Conservation (phyloP, 148 eudicot species). For the Euryodendron excelsum region DNA sequence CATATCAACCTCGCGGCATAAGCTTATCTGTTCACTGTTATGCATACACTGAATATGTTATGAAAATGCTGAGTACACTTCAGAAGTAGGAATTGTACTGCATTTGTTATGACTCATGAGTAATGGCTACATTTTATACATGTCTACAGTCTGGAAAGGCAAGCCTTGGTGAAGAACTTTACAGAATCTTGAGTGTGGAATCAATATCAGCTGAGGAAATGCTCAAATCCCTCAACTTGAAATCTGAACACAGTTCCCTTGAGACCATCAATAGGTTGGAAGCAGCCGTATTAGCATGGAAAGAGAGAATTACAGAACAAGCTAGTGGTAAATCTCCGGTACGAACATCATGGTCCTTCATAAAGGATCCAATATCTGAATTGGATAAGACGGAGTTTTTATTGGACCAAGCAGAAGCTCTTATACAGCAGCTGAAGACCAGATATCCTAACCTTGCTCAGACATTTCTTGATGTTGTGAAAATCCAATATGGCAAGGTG, state of each 20-base stretch:
- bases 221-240: slow-evolving; percentile 53
- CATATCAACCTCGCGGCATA: neutral
- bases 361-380: slow-evolving; percentile 60
- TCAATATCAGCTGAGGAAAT: slow-evolving; percentile 50
- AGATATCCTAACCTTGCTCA: slow-evolving; percentile 84
- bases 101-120: neutral
- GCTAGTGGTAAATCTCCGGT: slow-evolving; percentile 42
- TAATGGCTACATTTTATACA: neutral
- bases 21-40: neutral
- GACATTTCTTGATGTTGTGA: slow-evolving; percentile 69
- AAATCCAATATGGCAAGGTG: slow-evolving; percentile 83
- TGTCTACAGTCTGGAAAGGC: slow-evolving; percentile 71
- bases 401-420: slow-evolving; percentile 49
- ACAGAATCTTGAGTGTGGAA: slow-evolving; percentile 50
- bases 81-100: neutral
- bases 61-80: neutral
- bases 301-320: slow-evolving; percentile 53
- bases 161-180: slow-evolving; percentile 75
- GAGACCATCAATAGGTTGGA: slow-evolving; percentile 81
- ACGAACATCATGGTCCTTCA: slow-evolving; percentile 70
- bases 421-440: slow-evolving; percentile 56
- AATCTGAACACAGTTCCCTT: slow-evolving; percentile 65
- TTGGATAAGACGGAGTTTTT: slow-evolving; percentile 53
- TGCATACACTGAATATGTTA: neutral
- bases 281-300: slow-evolving; percentile 78